Base-by-base conservation (phyloP, 306 rosid species). In the Lotus japonicus region DNA sequence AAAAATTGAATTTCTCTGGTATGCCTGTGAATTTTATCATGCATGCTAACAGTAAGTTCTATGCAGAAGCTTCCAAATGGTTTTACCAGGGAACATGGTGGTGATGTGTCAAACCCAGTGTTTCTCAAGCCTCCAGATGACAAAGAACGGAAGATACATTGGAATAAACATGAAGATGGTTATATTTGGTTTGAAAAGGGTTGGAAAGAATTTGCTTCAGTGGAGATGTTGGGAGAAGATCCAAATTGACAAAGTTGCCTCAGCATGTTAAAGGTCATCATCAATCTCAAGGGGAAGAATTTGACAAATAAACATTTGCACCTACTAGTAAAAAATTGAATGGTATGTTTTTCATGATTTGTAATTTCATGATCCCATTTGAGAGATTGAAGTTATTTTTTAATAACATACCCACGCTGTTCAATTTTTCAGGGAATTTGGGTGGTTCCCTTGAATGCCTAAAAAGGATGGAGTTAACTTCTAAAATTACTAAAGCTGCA, bases 121-220 rank as follows among this genome's bases (percentile, higher is more conserved):
- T 39, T 69, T 64, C 60, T 80, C 49, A 74, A 64, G 55, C 72
- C 68, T 11, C 80, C 77, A 17, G 58, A 53, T 74, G 77, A 64
- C 1, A 26, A 49, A 16, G 14, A 57, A 21, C 75, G 84, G 84
- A n/a, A 74, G 57, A 13, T 80, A 43, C 3, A 12, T 28, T 62
- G 46, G 51, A 52, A 9, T 2, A 68, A 61, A 13, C 4, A 23
- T 23, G 63, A n/a, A n/a, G n/a, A 75, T 38, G 35, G 0, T 15
- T 68, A 54, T 16, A 26, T 69, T 69, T 56, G 56, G 65, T 18
- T 69, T 54, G 9, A 42, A 7, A 41, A 68, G 4, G 73, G 73
- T 41, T 68, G 64, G 64, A 23, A 54, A 7, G 73, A 68, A 26
- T 69, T 69, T 4, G 65, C n/a, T n/a, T n/a, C n/a, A 19, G n/a